These are phyloP conservation scores for Neurospora sublineolata DNA, from an alignment of 495 filamentous ascomycete genomes.

Conservation along the genomic window DNA sequence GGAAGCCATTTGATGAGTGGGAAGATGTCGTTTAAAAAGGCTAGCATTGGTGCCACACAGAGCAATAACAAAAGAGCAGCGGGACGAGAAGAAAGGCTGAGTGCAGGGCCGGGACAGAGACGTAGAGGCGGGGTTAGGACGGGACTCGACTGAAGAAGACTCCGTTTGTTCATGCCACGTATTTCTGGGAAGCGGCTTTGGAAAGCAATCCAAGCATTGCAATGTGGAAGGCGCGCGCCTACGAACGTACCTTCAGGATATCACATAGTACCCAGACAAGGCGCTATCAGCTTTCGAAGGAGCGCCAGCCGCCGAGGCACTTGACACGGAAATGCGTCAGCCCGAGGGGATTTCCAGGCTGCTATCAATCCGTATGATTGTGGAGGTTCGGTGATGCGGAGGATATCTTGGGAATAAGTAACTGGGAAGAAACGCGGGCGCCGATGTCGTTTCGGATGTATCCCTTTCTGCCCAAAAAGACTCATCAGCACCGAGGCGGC, in stretches of 20 bases:
- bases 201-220: background rate
- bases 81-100: background rate
- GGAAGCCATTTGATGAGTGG: background rate
- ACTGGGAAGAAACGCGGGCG: background rate
- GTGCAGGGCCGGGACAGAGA: background rate
- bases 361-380: background rate
- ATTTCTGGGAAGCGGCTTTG: background rate
- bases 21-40: background rate
- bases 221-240: background rate
- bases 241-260: conserved; percentile 12
- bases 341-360: background rate
- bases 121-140: background rate
- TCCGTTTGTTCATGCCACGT: background rate
- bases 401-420: background rate
- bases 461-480: conserved; percentile 14
- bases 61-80: background rate
- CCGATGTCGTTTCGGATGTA: background rate
- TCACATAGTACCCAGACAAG: conserved; percentile 15
- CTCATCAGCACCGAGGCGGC: conserved; percentile 10
- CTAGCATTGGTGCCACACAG: background rate
- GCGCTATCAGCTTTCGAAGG: background rate
- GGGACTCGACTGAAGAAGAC: background rate
- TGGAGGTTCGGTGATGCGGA: background rate
- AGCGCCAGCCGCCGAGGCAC: background rate
- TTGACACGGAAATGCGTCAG: background rate